Evolutionary conservation across 768 basidiomycete genomes (phyloP).

Genomic region (Leccinum disarticulatum): DNA sequence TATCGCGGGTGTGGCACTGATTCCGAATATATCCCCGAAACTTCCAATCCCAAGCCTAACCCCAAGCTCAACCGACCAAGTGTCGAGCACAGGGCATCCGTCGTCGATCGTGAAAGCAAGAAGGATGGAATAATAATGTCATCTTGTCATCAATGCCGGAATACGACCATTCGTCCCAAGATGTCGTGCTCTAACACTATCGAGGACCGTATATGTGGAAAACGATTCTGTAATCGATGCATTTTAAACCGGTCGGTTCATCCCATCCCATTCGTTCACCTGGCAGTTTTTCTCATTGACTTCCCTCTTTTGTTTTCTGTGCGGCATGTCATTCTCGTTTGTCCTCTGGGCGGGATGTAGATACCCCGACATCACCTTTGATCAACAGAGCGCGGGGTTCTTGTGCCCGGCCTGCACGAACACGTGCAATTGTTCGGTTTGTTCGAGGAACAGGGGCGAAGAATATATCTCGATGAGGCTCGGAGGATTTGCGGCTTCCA

Average conservation of each 20-base stretch:
- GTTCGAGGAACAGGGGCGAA: conserved; percentile 47
- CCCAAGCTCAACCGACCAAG: conserved; percentile 5
- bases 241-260: conserved; percentile 32
- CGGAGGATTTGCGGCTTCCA: conserved; percentile 21
- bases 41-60: conserved; percentile 5
- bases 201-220: conserved; percentile 27
- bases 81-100: not conserved
- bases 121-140: conserved; percentile 7
- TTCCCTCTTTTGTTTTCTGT: not conserved
- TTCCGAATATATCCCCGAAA: conserved; percentile 14
- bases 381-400: conserved; percentile 30
- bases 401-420: conserved; percentile 46
- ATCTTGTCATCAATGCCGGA: conserved; percentile 41
- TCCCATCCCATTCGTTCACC: not conserved
- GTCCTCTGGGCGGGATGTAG: conserved; percentile 19
- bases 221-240: conserved; percentile 37
- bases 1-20: conserved; percentile 10
- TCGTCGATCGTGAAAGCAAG: not conserved
- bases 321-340: not conserved
- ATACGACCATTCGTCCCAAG: conserved; percentile 28
- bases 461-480: conserved; percentile 38
- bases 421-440: conserved; percentile 50
- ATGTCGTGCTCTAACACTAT: conserved; percentile 34
- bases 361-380: conserved; percentile 41
- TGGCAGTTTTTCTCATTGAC: conserved; percentile 6